Evolutionary conservation across 1,284 basidiomycete genomes (phyloP).

Genomic region (Naganishia albida): DNA sequence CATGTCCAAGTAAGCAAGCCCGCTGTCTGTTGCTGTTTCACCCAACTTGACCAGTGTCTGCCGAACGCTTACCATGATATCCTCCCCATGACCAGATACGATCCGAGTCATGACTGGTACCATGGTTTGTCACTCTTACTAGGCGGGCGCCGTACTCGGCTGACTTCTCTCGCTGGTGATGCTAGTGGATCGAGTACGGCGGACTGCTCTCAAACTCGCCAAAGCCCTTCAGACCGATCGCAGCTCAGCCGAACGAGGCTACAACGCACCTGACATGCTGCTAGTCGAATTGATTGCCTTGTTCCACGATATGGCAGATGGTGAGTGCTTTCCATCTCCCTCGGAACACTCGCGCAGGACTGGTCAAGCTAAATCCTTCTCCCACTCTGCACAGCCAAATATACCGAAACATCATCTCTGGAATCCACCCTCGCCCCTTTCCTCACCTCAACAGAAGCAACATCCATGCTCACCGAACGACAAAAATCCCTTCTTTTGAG

Average conservation of each 20-base stretch:
- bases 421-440: slow-evolving; percentile 37
- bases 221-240: slow-evolving; percentile 49
- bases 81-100: slow-evolving; percentile 58
- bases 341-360: no score
- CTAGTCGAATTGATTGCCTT: slow-evolving; percentile 80
- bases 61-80: neutral
- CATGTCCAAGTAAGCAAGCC: slow-evolving; percentile 61
- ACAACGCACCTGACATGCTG: slow-evolving; percentile 61
- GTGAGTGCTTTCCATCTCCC: neutral
- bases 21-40: no score
- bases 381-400: slow-evolving; percentile 46
- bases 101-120: slow-evolving; percentile 84
- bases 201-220: slow-evolving; percentile 71
- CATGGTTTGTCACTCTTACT: slow-evolving; percentile 64
- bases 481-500: slow-evolving; percentile 48
- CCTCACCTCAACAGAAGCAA: slow-evolving; percentile 32
- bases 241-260: slow-evolving; percentile 42
- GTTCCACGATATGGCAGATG: slow-evolving; percentile 71
- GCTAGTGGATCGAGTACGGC: slow-evolving; percentile 76
- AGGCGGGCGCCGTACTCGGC: slow-evolving; percentile 21
- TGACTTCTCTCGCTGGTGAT: neutral
- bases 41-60: neutral
- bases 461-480: slow-evolving; percentile 4
- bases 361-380: neutral
- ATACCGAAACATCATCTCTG: slow-evolving; percentile 38